Evolutionary conservation across 106 monocot genomes (phyloP).

Genomic region (Dendrobium officinale): DNA sequence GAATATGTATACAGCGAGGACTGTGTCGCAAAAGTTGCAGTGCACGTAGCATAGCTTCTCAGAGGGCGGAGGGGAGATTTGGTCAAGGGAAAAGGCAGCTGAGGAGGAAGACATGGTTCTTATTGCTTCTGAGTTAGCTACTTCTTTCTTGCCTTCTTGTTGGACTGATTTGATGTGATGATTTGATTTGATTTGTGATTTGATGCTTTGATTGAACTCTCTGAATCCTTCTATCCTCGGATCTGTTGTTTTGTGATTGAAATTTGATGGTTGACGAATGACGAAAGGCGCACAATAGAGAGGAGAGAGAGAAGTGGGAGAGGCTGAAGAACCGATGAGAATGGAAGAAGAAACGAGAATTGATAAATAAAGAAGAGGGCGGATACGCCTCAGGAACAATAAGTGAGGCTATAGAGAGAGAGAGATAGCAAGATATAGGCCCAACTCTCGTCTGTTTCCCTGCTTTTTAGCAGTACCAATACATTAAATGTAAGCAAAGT

Average conservation of each 20-base stretch:
- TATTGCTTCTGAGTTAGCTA: neutral
- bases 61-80: conserved; percentile 56
- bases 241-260: conserved; percentile 49
- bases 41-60: conserved; percentile 99
- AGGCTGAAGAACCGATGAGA: conserved; percentile 8
- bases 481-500: neutral
- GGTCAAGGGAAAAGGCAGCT: conserved; percentile 64
- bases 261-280: neutral
- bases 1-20: conserved; percentile 60
- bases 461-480: neutral
- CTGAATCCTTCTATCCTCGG: conserved; percentile 53
- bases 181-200: conserved; percentile 44
- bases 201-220: conserved; percentile 47
- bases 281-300: too few relatives aligned
- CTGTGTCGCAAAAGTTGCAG: conserved; percentile 96
- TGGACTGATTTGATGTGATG: conserved; percentile 1
- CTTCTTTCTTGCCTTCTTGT: neutral
- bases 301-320: conserved; percentile 5
- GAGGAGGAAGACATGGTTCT: conserved; percentile 58
- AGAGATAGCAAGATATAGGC: conserved; percentile 11
- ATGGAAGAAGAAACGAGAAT: conserved; percentile 1
- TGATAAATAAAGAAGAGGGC: conserved; percentile 10
- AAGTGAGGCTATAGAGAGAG: conserved; percentile 1
- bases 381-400: conserved; percentile 17
- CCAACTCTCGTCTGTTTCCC: conserved; percentile 10